Evolutionary conservation across 1,139 yeast species (phyloP), one percentile per base, ranked within the genome.

Genomic region (Kurtzmaniella natalensis): DNA sequence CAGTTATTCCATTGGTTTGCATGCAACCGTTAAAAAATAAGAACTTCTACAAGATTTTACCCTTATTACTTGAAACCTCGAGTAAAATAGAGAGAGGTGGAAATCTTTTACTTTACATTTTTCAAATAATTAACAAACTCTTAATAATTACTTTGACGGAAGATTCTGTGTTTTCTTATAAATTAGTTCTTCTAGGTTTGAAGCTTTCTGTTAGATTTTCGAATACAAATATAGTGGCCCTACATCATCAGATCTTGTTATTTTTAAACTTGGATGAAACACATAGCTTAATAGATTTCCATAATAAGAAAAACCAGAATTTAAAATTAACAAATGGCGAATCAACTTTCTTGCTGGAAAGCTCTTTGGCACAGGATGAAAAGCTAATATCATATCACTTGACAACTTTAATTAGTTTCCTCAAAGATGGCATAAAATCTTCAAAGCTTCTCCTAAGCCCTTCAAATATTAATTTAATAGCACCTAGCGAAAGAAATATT

Each of bases 101-200:
- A 30, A 37, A 47, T 3, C 34, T 57, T 13, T 41, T 55, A 7
- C 44, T 58, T 2, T 39, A 45, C 4, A 39, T 64, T 2, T 57
- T 70, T 35, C 52, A 47, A 33, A 54, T 72, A 11, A 51, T 70
- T 20, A 72, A 71, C 44, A 61, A 61, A 34, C 44, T 63, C 6
- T 41, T 69, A n/a, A 40, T 59, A 2, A 45, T 53, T 5, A 38
- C 61, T 4, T 48, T 69, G 1, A 59, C 66, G 0, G 53, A 56
- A 16, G 60, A 71, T 44, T 40, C 58, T 7, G 42, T 47, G 18
- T 49, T 58, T 30, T 55, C 64, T 11, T 50, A 59, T 40, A 48
- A 48, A 27, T 42, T 69, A 10, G 54, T 58, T 14, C 47, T 47
- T 25, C 21, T 67, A 2, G 76, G 73, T 0, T 26, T 64, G 2